These are phyloP conservation scores for Moelleriella libera DNA, from an alignment of 2,329 filamentous ascomycete species.

Conservation along the genomic window DNA sequence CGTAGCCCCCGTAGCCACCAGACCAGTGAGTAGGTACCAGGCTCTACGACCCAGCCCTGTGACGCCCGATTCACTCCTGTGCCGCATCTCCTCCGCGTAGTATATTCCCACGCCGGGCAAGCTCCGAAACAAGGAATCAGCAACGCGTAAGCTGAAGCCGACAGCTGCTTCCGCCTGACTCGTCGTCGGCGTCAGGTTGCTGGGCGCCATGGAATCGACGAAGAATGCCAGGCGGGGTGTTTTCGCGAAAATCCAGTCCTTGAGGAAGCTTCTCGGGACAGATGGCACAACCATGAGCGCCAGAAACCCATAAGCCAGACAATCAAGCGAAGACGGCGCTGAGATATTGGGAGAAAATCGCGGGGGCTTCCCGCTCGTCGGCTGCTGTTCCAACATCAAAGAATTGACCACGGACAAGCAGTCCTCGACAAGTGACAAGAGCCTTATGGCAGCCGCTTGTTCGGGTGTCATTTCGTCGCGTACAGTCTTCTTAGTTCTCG, in stretches of 20 bases:
- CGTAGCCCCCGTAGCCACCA: slow-evolving; percentile 22
- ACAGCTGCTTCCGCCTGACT: slow-evolving; percentile 7
- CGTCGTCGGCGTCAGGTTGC: slow-evolving; percentile 4
- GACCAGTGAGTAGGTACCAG: slow-evolving; percentile 15
- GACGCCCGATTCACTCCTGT: slow-evolving; percentile 17
- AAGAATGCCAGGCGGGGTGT: slow-evolving; percentile 16
- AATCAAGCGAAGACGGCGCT: slow-evolving; percentile 44
- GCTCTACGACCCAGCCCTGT: slow-evolving; percentile 18
- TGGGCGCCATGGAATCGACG: slow-evolving; percentile 14
- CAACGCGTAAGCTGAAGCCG: slow-evolving; percentile 13
- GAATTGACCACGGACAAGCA: slow-evolving; percentile 59
- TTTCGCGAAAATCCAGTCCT: slow-evolving; percentile 24
- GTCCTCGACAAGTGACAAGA: slow-evolving; percentile 57
- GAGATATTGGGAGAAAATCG: slow-evolving; percentile 14
- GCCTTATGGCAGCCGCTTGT: slow-evolving; percentile 58
- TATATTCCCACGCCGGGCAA: slow-evolving; percentile 19
- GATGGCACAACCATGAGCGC: slow-evolving; percentile 48
- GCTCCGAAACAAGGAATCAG: slow-evolving; percentile 20
- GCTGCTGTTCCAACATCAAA: slow-evolving; percentile 20
- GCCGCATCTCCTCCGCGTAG: slow-evolving; percentile 22
- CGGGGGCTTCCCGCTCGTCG: slow-evolving; percentile 11
- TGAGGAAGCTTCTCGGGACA: slow-evolving; percentile 26
- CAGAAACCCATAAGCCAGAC: slow-evolving; percentile 67
- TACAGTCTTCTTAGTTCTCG: slow-evolving; percentile 39
- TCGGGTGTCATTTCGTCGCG: slow-evolving; percentile 52